Conservation (phyloP, 75 land plant genomes). For the Cupressus sempervirens region DNA sequence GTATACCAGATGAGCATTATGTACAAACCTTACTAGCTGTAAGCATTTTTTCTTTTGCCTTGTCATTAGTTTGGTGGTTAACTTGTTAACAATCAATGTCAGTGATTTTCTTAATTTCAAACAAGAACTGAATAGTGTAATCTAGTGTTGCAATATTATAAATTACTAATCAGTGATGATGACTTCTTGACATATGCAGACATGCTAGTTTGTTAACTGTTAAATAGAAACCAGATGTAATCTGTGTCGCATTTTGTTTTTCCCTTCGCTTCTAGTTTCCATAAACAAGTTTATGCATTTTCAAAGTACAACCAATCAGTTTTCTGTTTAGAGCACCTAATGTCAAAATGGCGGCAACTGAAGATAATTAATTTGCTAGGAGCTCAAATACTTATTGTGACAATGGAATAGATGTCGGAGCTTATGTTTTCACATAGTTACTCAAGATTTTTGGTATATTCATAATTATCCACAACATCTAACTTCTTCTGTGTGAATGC, state of each 20-base stretch:
- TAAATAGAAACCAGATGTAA: background rate
- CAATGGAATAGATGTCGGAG: background rate
- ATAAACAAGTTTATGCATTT: background rate
- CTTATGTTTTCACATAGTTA: background rate
- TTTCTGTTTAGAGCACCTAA: background rate
- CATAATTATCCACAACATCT: background rate
- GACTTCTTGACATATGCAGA: background rate
- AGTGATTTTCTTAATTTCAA: background rate
- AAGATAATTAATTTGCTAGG: background rate
- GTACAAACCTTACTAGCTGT: conserved; percentile 93
- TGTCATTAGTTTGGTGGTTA: background rate
- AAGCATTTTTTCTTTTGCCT: conserved; percentile 22
- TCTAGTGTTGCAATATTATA: background rate
- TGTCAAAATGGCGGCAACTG: background rate
- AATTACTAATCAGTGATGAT: background rate
- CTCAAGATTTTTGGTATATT: background rate
- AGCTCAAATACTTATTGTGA: background rate
- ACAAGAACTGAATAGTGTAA: background rate
- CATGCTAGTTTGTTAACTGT: background rate
- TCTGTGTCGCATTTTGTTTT: background rate
- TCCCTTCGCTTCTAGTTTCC: background rate
- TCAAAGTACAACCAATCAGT: background rate
- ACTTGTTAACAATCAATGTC: background rate
- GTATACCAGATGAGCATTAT: conserved; percentile 99
- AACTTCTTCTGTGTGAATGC: background rate